These are phyloP conservation scores for Przewalskia tangutica DNA, from an alignment of 257 asterid species.

Conservation along the genomic window DNA sequence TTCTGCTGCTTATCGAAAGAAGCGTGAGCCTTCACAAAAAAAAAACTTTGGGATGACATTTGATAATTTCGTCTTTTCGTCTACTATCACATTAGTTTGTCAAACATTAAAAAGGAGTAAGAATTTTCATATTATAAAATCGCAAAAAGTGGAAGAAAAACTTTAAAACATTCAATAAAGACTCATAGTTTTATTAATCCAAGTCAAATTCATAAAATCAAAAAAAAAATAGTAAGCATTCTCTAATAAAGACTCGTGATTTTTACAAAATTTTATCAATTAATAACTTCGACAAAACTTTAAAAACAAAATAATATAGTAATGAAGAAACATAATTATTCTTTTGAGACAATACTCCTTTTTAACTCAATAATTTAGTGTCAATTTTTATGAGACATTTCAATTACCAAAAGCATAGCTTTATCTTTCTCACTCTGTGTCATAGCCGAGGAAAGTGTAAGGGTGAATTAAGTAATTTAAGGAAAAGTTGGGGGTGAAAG, in stretches of 20 bases:
- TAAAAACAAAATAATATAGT: too few species aligned
- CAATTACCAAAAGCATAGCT: not conserved
- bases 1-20: too few species aligned
- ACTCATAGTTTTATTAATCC: not conserved
- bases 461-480: not conserved
- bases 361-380: not conserved
- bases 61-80: not conserved
- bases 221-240: not conserved
- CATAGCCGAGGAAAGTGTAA: not conserved
- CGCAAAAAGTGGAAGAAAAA: not conserved
- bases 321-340: too few species aligned
- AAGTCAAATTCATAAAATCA: not conserved
- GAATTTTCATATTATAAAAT: not conserved
- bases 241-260: not conserved
- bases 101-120: not conserved
- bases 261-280: not conserved
- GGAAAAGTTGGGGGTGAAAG: not conserved
- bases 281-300: not conserved
- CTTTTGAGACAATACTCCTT: too few species aligned
- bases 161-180: not conserved
- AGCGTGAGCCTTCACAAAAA: too few species aligned
- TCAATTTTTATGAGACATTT: too few species aligned
- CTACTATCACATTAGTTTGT: not conserved
- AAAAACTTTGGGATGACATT: too few species aligned
- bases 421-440: not conserved